Conservation (phyloP, 768 basidiomycete genomes). For the Pulveroboletus sp. region DNA sequence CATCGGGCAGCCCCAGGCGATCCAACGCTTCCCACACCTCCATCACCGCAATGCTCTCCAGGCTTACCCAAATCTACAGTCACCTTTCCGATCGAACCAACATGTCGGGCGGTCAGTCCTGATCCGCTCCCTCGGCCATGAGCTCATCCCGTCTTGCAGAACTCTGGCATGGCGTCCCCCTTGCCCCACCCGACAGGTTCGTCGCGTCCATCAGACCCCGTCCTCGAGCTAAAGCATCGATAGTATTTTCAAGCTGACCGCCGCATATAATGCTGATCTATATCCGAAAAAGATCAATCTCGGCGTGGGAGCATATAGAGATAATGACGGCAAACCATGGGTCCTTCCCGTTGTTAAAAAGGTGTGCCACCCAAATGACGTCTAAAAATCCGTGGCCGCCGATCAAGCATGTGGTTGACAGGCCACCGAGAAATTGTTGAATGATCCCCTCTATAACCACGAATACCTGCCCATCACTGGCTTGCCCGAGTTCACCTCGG, state of each 20-base stretch:
- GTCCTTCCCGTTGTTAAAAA: slow-evolving; percentile 88
- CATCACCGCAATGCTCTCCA: slow-evolving; percentile 47
- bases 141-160: slow-evolving; percentile 40
- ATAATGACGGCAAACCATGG: slow-evolving; percentile 85
- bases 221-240: slow-evolving; percentile 4
- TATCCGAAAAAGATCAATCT: slow-evolving; percentile 81
- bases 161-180: slow-evolving; percentile 69
- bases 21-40: background rate
- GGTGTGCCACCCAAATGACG: slow-evolving; percentile 38
- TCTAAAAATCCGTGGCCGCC: background rate
- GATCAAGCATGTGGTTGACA: slow-evolving; percentile 26
- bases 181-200: slow-evolving; percentile 83
- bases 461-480: slow-evolving; percentile 93
- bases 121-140: slow-evolving; percentile 3
- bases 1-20: background rate
- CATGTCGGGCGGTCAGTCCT: slow-evolving; percentile 54
- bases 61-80: slow-evolving; percentile 55
- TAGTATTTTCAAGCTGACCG: slow-evolving; percentile 89
- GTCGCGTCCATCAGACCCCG: slow-evolving; percentile 7
- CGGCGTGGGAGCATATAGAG: slow-evolving; percentile 91
- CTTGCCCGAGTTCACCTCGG: slow-evolving; percentile 73
- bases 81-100: slow-evolving; percentile 43
- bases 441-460: slow-evolving; percentile 74
- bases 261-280: slow-evolving; percentile 80
- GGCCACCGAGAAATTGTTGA: slow-evolving; percentile 71